Evolutionary conservation across 1,284 basidiomycete species (phyloP).

Genomic region (Leccinum insolens): DNA sequence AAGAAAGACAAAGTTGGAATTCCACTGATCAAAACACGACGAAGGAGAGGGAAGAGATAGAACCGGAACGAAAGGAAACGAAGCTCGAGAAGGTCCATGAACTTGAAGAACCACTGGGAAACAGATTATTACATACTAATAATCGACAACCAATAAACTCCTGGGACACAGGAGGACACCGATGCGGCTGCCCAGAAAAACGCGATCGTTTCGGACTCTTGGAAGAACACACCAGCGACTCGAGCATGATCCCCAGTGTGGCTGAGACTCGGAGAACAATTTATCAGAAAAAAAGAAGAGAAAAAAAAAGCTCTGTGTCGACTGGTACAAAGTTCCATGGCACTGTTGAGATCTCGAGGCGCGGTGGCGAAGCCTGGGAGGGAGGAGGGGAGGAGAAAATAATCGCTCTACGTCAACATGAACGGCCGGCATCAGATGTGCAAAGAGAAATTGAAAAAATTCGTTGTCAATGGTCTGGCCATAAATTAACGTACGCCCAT

Average conservation of each 20-base stretch:
- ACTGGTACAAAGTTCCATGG: not conserved
- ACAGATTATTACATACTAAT: not conserved
- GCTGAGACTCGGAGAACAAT: not conserved
- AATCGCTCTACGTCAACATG: slow-evolving; percentile 19
- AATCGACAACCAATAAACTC: not conserved
- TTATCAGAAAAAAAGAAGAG: not conserved
- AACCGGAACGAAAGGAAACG: not conserved
- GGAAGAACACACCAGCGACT: not conserved
- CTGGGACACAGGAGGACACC: not conserved
- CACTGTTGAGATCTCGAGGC: slow-evolving; percentile 2
- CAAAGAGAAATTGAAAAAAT: not conserved
- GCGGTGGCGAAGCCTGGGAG: not conserved
- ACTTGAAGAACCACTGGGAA: not conserved
- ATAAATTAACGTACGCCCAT: slow-evolving; percentile 1
- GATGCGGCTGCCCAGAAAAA: not conserved
- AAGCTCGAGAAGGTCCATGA: not conserved
- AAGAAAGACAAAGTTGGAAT: not conserved
- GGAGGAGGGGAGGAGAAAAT: not conserved
- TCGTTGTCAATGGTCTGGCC: not conserved
- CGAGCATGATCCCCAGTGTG: not conserved
- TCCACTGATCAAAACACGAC: not conserved
- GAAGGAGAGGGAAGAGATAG: not conserved
- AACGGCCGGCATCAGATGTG: slow-evolving; percentile 29
- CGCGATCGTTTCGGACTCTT: not conserved
- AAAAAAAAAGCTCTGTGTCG: not conserved